Evolutionary conservation across 768 basidiomycete species (phyloP).

Genomic region (Multifurca ochricompacta): DNA sequence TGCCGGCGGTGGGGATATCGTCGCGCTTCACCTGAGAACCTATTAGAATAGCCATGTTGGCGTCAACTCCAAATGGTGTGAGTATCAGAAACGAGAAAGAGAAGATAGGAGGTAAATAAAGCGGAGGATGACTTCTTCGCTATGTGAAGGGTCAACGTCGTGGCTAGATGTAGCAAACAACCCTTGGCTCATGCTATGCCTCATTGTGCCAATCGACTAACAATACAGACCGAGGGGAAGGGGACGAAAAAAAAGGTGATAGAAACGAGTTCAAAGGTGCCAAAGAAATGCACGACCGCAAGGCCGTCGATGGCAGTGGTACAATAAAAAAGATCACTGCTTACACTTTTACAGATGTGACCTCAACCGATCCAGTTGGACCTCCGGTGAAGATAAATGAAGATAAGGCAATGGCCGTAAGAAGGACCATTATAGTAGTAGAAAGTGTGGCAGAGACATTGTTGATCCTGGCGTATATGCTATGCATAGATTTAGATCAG

Average conservation of each 20-base stretch:
- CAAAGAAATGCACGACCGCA: neutral
- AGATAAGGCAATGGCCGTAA: constrained; percentile 64
- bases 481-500: constrained; percentile 62
- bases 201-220: neutral
- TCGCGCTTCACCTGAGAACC: constrained; percentile 24
- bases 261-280: no score
- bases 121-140: neutral
- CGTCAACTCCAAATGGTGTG: neutral
- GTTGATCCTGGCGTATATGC: constrained; percentile 60
- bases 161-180: neutral
- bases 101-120: neutral
- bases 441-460: constrained; percentile 67
- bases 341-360: constrained; percentile 73
- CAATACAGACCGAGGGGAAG: no score
- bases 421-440: constrained; percentile 63
- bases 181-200: constrained; percentile 7
- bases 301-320: neutral
- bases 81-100: neutral
- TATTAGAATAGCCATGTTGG: neutral
- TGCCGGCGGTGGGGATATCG: constrained; percentile 54
- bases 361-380: constrained; percentile 48
- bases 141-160: neutral
- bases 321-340: constrained; percentile 21
- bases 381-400: constrained; percentile 56
- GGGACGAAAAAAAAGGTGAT: neutral